A percentile compares a stretch with the other conserved stretches of the same genome.
phyloP scores from a whole-genome alignment of 768 basidiomycete genomes.

The Tricholoma sp. region DNA sequence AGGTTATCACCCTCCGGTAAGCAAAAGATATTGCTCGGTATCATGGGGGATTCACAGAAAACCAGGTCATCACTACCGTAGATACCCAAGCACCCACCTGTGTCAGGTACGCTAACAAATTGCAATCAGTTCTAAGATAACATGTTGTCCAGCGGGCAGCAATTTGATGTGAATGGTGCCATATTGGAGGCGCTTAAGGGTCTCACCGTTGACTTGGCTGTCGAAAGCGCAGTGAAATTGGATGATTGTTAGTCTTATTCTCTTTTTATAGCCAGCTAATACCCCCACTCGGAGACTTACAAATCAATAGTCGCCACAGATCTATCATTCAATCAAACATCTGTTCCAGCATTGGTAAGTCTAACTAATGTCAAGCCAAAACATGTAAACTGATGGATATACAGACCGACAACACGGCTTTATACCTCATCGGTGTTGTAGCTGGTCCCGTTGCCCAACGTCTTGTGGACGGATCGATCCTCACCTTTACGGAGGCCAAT shows the following conservation, averaged over 20 bases:
- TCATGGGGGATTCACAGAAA: not conserved
- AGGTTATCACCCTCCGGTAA: slow-evolving; percentile 45
- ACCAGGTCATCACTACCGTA: slow-evolving; percentile 49
- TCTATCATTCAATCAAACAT: slow-evolving; percentile 52
- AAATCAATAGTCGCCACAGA: slow-evolving; percentile 42
- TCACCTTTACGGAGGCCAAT: slow-evolving; percentile 53
- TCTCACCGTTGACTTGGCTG: slow-evolving; percentile 52
- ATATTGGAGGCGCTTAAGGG: slow-evolving; percentile 59
- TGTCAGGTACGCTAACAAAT: slow-evolving; percentile 38
- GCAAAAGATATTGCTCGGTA: slow-evolving; percentile 8
- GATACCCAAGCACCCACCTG: slow-evolving; percentile 51
- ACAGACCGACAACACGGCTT: slow-evolving; percentile 56
- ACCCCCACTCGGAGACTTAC: not conserved
- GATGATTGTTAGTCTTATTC: slow-evolving; percentile 53
- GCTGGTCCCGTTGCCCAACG: slow-evolving; percentile 62
- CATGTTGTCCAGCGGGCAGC: slow-evolving; percentile 44
- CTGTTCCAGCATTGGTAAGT: slow-evolving; percentile 50
- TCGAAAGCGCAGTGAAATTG: slow-evolving; percentile 50
- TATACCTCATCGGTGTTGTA: slow-evolving; percentile 69
- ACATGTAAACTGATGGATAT: slow-evolving; percentile 3
- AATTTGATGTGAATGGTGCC: slow-evolving; percentile 56
- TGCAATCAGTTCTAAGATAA: slow-evolving; percentile 1
- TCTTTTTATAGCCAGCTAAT: not conserved
- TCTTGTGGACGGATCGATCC: slow-evolving; percentile 51
- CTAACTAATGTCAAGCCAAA: not conserved